Evolutionary conservation across 73 alveolate species (phyloP), one percentile per base, ranked within the genome.

Genomic region (Paramecium tetraurelia): DNA sequence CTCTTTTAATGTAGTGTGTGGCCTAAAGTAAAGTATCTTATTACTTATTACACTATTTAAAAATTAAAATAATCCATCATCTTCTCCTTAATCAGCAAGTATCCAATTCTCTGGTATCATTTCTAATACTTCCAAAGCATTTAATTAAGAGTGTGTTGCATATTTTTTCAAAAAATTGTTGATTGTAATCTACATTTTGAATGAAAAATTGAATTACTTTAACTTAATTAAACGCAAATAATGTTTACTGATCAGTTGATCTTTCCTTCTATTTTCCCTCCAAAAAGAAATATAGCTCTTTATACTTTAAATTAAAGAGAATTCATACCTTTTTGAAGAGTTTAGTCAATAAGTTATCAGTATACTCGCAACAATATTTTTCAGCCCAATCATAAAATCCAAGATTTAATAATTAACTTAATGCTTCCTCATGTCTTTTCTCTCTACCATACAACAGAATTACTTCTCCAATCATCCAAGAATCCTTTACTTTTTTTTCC

Each of bases 31-130:
- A 27, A 33, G 31, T 86, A 41, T 38, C 38, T 72, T 27, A 59
- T 58, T 77, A 70, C 75, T 89, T 38, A 46, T 70, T 40, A 22
- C 94, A 77, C 75, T 89, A 77, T 70, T 89, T 46, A 40, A 83
- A 77, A 69, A 58, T 70, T 31, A 71, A 72, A 70, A 57, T 71
- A 63, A 70, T 24, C 80, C 90, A 77, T 44, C 92, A 11, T 46
- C 94, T 27, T 40, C 38, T 6, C 71, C 90, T 71, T 50, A 71
- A 50, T 89, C 94, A 44, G 86, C 80, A 8, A 89, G 68, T 12
- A 89, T 40, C 94, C 94, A 89, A 27, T 89, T 83, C 12, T 89
- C 94, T 21, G 94, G 94, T 70, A 89, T 89, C 11, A 58, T 44
- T 18, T 89, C 87, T 41, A 89, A 50, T 35, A 89, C 94, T 89